Base-by-base conservation (phyloP, 1,284 basidiomycete species). In the Veloboletus limbatus region DNA sequence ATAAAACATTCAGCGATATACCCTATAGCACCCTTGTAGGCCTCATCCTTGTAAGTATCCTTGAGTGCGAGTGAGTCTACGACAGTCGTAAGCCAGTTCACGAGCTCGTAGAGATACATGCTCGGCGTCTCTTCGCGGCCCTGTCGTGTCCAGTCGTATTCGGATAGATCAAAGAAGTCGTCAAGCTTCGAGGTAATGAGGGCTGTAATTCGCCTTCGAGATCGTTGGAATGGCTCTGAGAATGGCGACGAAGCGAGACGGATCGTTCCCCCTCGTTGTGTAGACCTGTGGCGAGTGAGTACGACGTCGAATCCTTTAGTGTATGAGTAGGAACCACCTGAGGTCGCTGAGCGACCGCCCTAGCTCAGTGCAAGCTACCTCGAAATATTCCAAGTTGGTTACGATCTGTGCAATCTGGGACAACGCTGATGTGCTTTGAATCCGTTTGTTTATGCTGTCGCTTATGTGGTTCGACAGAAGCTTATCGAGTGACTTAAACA, bases 51-150 rank as follows among this genome's bases (percentile, higher is more conserved):
- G 68, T 93, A 88, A 6, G 73, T 70, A 47, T 92, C 85, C 51
- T 91, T 84, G 60, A 97, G 85, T 40, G 89, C 77, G 16, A 98
- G 85, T 24, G 90, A 90, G 66, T 98, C 96, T 54, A 99, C 93
- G 54, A 97, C 92, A 1, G 95, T 97, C 31, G 88, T 92, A 35
- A 99, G 75, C 90, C 96, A 99, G 58, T 94, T 94, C 61, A 97
- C 81, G 61, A 98, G 81, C 66, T 98, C 97, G 62, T 92, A 88
- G 8, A 99, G 77, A 68, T 97, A 98, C 74, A 85, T 84, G 76
- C 92, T 96, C 35, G 93, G 91, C 34, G 81, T 81, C 49, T 78
- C 75, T 58, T 88, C 84, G 35, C 79, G 76, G 17, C 68, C 59
- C 16, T 69, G 64, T 3, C 94, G 88, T 40, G 85, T 88, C 92